Base-by-base conservation (phyloP, 1,139 yeast genomes). In the Meyerozyma smithsonii region DNA sequence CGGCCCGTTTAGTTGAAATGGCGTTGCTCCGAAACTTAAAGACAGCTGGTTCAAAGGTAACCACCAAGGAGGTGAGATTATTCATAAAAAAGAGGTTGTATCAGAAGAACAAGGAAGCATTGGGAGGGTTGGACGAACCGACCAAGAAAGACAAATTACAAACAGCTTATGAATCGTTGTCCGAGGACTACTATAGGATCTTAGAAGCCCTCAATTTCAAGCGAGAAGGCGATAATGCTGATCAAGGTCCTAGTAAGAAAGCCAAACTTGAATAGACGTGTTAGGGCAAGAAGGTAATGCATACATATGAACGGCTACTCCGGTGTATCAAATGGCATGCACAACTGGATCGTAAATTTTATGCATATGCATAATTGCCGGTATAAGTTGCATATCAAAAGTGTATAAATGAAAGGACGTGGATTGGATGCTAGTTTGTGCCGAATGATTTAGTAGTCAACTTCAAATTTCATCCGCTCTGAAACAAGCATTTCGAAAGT, bases 1-100 rank as follows among this genome's bases (percentile, higher is more conserved):
- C 88, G 52, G 73, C 77, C 39, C 69, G 97, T 45, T 69, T 88
- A 38, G 52, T 84, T 12, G 97, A 92, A 56, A 83, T 90, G 87
- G 70, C 78, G 1, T 62, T 84, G 30, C 63, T 85, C 17, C 70
- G 77, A 48, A 67, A 66, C 37, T 59, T 68, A 40, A 42, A 51
- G 3, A 57, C 59, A 10, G 45, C 51, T 20, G 12, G 10, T 18
- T 12, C 7, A 4, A 14, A 18, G 3, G 55, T 61, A 37, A 56
- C 63, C 38, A 58, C 59, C 41, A 64, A 62, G 42, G 65, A 67
- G 16, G 67, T 79, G 15, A 67, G 95, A 40, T 55, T 81, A 36
- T 74, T 75, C 46, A 82, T 90, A 45, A 90, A 89, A 59, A 74
- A 69, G 48, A 70, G 96, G 46, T 61, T 92, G 24, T 90, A 72